Base-by-base conservation (phyloP, 495 filamentous ascomycete genomes). In the Penicillium salamii region DNA sequence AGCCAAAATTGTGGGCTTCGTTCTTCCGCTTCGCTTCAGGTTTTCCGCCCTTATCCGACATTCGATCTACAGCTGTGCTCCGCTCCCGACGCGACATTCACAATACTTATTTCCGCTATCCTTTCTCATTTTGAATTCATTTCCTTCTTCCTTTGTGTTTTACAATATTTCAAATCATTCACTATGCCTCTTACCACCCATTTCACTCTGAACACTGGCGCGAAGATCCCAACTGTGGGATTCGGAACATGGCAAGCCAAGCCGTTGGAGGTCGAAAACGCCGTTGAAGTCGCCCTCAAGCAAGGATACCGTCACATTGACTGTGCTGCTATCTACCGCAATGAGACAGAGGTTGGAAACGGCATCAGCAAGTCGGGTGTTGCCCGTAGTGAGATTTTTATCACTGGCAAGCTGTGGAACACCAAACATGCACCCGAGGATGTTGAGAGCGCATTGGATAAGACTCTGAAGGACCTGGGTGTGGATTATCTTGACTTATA, bases 401-500 rank as follows among this genome's bases (percentile, higher is more conserved):
- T 89, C 68, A 91, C 87, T 32, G 78, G 79, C 57, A 93, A 93
- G 65, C 69, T 91, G 1, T 68, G 69, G 58, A 72, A 73, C 33
- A 72, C 62, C 5, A 63, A 64, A 38, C 67, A 70, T 24, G 46
- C 46, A 3, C 62, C 55, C 14, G 49, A 58, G 9, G 58, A 59
- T 24, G 75, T 81, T 0, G 72, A 68, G 28, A 42, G 60, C 1
- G 79, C 73, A 6, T 62, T 83, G 3, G 67, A 82, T 34, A 61
- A 69, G 35, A 74, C 76, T 5, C 72, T 87, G 38, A 48, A 73
- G 37, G 81, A 81, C 45, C 75, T 90, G 40, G 74, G 74, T 21
- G 65, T 85, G 6, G 76, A 82, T 47, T 89, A 91, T 55, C 59
- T 90, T 36, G 87, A 91, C 59, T 70, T 87, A 0, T 90, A 83